Conservation (phyloP, 495 filamentous ascomycete species). For the Neurospora hispaniola region DNA sequence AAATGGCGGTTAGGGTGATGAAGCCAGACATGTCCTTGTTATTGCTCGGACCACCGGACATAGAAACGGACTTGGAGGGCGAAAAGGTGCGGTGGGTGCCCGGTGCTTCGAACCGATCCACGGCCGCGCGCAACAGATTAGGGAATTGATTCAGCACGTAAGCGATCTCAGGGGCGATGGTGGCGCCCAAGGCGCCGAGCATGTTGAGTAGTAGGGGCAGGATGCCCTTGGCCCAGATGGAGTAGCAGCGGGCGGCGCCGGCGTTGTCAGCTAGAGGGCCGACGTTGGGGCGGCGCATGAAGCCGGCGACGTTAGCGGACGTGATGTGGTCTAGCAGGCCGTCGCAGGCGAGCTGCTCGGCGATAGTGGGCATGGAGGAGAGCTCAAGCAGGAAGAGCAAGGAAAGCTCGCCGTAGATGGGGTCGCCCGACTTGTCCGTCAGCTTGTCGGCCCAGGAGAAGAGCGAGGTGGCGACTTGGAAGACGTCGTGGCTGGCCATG, state of each 20-base stretch:
- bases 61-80: background rate
- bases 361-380: slow-evolving; percentile 67
- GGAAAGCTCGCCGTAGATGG: slow-evolving; percentile 86
- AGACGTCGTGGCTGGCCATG: slow-evolving; percentile 53
- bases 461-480: slow-evolving; percentile 73
- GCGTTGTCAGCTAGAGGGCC: slow-evolving; percentile 51
- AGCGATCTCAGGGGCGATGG: slow-evolving; percentile 71
- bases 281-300: slow-evolving; percentile 58
- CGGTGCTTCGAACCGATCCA: slow-evolving; percentile 49
- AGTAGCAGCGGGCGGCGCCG: slow-evolving; percentile 52
- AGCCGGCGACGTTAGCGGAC: slow-evolving; percentile 61
- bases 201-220: slow-evolving; percentile 87
- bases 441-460: slow-evolving; percentile 92
- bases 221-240: slow-evolving; percentile 81
- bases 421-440: slow-evolving; percentile 55
- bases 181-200: slow-evolving; percentile 65
- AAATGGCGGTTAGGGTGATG: slow-evolving; percentile 59
- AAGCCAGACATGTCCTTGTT: slow-evolving; percentile 21
- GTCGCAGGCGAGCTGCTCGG: slow-evolving; percentile 81
- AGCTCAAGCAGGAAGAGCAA: slow-evolving; percentile 81
- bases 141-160: slow-evolving; percentile 81
- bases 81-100: slow-evolving; percentile 30
- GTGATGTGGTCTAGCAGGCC: slow-evolving; percentile 66
- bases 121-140: slow-evolving; percentile 52
- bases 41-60: background rate